These are phyloP conservation scores for Sanghuangporus baumii DNA, from an alignment of 1,284 basidiomycete genomes.

Conservation along the genomic window DNA sequence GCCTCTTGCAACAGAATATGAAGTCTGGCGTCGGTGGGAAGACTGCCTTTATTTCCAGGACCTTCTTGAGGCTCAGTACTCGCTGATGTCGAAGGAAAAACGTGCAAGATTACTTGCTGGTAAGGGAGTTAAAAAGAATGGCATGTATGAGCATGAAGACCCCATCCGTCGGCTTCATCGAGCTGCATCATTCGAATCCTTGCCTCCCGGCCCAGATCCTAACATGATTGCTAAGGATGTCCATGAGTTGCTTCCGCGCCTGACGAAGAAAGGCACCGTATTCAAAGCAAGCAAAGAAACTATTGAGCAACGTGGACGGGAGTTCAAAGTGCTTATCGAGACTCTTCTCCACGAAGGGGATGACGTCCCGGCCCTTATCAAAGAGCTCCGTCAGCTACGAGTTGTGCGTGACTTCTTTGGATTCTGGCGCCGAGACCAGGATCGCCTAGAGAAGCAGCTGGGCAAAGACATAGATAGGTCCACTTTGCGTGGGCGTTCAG, in stretches of 20 bases:
- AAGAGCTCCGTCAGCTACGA: constrained; percentile 54
- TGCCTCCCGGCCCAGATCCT: constrained; percentile 78
- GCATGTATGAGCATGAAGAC: constrained; percentile 59
- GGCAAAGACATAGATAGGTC: constrained; percentile 24
- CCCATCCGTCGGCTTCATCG: constrained; percentile 23
- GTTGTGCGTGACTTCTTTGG: constrained; percentile 70
- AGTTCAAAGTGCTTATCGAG: constrained; percentile 53
- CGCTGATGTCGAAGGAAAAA: constrained; percentile 54
- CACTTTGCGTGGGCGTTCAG: constrained; percentile 12
- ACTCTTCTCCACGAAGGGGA: constrained; percentile 43
- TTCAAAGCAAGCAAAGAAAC: constrained; percentile 67
- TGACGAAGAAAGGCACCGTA: constrained; percentile 64
- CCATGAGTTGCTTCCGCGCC: constrained; percentile 55
- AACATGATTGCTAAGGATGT: constrained; percentile 61
- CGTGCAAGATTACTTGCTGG: constrained; percentile 56
- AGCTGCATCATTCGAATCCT: constrained; percentile 75
- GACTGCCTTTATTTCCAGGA: constrained; percentile 74
- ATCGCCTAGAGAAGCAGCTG: constrained; percentile 41
- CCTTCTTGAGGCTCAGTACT: constrained; percentile 57
- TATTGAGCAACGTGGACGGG: constrained; percentile 52
- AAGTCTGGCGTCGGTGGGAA: constrained; percentile 74
- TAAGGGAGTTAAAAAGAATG: constrained; percentile 71
- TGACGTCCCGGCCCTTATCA: constrained; percentile 57
- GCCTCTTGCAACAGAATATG: constrained; percentile 41
- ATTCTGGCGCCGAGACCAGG: constrained; percentile 65